A percentile compares a stretch with the other conserved stretches of the same genome.
Conservation (phyloP, 2,329 filamentous ascomycete genomes). For the Colletotrichum phormii region DNA sequence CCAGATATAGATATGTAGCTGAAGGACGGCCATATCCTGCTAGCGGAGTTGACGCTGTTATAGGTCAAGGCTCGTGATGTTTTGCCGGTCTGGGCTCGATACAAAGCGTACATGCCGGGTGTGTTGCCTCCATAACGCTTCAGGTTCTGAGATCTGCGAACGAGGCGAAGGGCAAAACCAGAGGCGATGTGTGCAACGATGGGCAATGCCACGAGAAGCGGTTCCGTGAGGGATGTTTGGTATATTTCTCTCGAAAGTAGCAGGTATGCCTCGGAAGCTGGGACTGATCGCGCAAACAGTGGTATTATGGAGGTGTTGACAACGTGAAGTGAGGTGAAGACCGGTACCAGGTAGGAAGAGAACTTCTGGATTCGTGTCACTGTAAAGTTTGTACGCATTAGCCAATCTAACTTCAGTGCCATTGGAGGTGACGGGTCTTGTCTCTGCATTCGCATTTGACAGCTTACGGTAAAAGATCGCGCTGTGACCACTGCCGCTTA, state of each 20-base stretch:
- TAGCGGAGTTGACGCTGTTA: constrained; percentile 36
- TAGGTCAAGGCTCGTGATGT: constrained; percentile 46
- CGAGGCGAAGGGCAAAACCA: constrained; percentile 80
- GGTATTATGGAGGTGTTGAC: constrained; percentile 86
- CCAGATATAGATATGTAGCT: constrained; percentile 79
- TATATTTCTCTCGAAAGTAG: constrained; percentile 93
- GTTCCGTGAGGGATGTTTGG: constrained; percentile 84
- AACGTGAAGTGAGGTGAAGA: constrained; percentile 82
- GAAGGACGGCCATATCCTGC: constrained; percentile 74
- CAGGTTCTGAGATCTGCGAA: constrained; percentile 78
- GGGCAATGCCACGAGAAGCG: constrained; percentile 81
- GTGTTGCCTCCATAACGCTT: constrained; percentile 80
- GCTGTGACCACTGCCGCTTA: constrained; percentile 73
- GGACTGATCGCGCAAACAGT: constrained; percentile 77
- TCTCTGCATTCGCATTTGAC: not conserved
- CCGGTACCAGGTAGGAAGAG: constrained; percentile 85
- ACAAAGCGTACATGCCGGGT: constrained; percentile 58
- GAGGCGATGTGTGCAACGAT: constrained; percentile 80
- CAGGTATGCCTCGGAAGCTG: constrained; percentile 84
- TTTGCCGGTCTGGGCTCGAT: constrained; percentile 46
- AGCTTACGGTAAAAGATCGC: constrained; percentile 80
- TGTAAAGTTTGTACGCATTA: constrained; percentile 46
- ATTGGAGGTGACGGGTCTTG: constrained; percentile 15
- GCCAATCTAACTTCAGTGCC: constrained; percentile 20
- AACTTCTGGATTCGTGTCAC: constrained; percentile 86